Evolutionary conservation across 2,329 filamentous ascomycete genomes (phyloP).

Genomic region (Botryotinia globosa): DNA sequence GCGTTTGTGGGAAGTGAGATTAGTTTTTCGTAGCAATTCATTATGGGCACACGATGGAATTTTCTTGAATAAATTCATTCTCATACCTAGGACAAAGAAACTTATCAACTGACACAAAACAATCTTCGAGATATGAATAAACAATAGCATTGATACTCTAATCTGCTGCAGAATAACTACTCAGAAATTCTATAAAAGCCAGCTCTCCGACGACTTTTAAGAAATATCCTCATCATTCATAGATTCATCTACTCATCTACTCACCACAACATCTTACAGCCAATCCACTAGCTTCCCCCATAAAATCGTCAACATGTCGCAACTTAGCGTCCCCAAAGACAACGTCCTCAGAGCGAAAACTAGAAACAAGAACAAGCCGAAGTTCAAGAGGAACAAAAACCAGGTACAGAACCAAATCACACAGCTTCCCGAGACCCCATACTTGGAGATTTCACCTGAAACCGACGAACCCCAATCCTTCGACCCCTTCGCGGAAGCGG

Average conservation of each 20-base stretch:
- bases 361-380: background rate
- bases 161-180: background rate
- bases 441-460: background rate
- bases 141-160: background rate
- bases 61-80: background rate
- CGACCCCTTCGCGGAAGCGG: background rate
- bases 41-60: background rate
- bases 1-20: background rate
- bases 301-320: background rate
- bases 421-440: background rate
- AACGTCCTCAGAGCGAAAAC: background rate
- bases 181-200: background rate
- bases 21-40: background rate
- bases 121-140: background rate
- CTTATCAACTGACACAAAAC: background rate
- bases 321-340: background rate
- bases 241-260: background rate
- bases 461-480: background rate
- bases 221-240: background rate
- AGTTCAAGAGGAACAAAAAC: background rate
- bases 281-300: background rate
- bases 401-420: background rate
- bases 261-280: background rate
- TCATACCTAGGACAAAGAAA: background rate
- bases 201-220: background rate